A percentile compares a stretch with the other conserved stretches of the same genome.
Evolutionary conservation across 2,329 filamentous ascomycete species (phyloP).

Genomic region (Colletotrichum sp.): DNA sequence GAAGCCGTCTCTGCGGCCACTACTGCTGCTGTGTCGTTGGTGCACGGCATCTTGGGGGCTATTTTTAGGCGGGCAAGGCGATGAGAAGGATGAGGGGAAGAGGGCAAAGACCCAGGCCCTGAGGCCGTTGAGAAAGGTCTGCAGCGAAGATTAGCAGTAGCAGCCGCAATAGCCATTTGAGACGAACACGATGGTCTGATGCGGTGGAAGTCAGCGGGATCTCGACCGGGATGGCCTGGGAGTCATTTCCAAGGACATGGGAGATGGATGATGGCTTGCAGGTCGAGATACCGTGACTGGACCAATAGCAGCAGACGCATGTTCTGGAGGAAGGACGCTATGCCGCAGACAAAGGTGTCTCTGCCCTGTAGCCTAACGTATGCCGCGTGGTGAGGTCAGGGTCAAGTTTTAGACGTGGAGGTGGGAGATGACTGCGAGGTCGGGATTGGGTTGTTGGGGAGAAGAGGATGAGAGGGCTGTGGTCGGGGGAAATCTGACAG

Average conservation of each 20-base stretch:
- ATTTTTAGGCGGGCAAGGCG: constrained; percentile 4
- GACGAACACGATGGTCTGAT: constrained; percentile 20
- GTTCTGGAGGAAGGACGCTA: neutral
- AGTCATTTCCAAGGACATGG: constrained; percentile 8
- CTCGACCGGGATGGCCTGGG: neutral
- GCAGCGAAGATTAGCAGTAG: neutral
- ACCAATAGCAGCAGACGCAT: neutral
- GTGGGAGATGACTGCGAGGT: neutral
- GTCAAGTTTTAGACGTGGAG: neutral
- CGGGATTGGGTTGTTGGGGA: constrained; percentile 12
- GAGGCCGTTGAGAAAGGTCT: neutral
- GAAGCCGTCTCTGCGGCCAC: neutral
- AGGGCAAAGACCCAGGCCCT: neutral
- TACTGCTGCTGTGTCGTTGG: neutral
- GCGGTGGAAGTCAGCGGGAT: neutral
- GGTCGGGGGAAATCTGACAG: neutral
- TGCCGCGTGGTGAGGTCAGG: neutral
- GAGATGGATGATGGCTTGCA: constrained; percentile 6
- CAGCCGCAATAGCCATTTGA: neutral
- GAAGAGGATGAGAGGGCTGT: neutral
- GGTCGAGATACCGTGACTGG: neutral
- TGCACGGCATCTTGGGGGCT: neutral
- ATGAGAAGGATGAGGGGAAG: neutral
- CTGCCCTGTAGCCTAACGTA: neutral
- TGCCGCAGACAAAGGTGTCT: neutral